Evolutionary conservation across 129 eudicot species (phyloP).

Genomic region (Smallanthus sonchifolius): DNA sequence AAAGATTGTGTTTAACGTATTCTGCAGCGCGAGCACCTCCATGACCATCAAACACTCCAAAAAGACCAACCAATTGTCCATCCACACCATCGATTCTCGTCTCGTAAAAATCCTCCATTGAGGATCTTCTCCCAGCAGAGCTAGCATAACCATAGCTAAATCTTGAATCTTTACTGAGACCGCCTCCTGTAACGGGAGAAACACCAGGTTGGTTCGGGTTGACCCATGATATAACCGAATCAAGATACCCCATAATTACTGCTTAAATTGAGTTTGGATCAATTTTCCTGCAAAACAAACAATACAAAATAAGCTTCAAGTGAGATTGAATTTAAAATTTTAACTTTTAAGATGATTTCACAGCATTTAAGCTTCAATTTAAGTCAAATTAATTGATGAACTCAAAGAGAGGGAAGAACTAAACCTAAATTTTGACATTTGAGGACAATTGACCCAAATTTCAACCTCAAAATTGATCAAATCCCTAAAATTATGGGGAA

Average conservation of each 20-base stretch:
- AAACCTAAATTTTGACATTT: slow-evolving; percentile 12
- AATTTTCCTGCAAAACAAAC: slow-evolving; percentile 12
- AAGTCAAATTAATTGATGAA: neutral
- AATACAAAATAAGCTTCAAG: slow-evolving; percentile 2
- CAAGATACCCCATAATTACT: slow-evolving; percentile 63
- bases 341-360: neutral
- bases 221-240: slow-evolving; percentile 59
- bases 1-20: slow-evolving; percentile 75
- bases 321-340: neutral
- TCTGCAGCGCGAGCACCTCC: slow-evolving; percentile 96
- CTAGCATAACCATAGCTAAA: slow-evolving; percentile 94
- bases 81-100: slow-evolving; percentile 86
- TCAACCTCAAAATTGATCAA: slow-evolving; percentile 17
- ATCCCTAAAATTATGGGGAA: neutral
- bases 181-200: slow-evolving; percentile 80
- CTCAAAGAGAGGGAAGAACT: neutral
- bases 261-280: neutral
- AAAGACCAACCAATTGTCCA: slow-evolving; percentile 76
- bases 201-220: slow-evolving; percentile 43
- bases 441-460: slow-evolving; percentile 1
- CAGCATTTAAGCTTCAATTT: neutral
- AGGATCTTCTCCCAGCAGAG: slow-evolving; percentile 88
- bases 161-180: slow-evolving; percentile 77
- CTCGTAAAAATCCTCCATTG: slow-evolving; percentile 96
- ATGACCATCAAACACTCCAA: slow-evolving; percentile 96